Evolutionary conservation across 2,329 filamentous ascomycete species (phyloP), one percentile per base, ranked within the genome.

Genomic region (Arthrobotrys entomopaga): DNA sequence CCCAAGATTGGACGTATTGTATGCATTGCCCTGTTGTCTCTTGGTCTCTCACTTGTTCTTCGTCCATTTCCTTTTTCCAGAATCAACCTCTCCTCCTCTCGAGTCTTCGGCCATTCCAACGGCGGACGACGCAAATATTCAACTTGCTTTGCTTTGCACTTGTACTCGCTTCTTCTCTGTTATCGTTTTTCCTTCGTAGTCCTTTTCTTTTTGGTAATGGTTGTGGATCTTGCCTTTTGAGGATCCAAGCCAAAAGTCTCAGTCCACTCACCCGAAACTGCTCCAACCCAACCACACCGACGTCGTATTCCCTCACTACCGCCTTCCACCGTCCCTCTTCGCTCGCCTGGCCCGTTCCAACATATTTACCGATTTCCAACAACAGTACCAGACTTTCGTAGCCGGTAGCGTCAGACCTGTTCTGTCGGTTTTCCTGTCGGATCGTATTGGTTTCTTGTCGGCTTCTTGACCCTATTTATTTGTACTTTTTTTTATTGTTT

Each of bases 21-120:
- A 67, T 74, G 70, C 70, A 74, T 74, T 74, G 70, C 70, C 63
- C 70, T 74, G 70, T 74, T 74, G 70, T 67, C 70, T 73, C 69
- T 74, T 67, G 29, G 70, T 67, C 70, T 74, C 63, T 67, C 63
- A 74, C 63, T 63, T 66, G 56, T 61, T 58, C 54, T 59, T 43
- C 59, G n/a, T 65, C 71, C 52, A 50, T 75, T 70, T 70, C 52
- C 58, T 75, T 70, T 65, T 65, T 64, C 59, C 53, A 58, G 48
- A 40, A 19, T 40, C 42, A 52, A 40, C 57, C 67, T 72, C 54
- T 40, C 20, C 40, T 46, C 54, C 53, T 65, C 53, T 65, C 26
- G 42, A 34, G 57, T 60, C 56, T 50, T 66, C 3, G 26, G 29
- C 63, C 43, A 57, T 54, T 57, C 40, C 69, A 61, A 59, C 69